Base-by-base conservation (phyloP, 2,329 filamentous ascomycete species). In the Cordyceps pruinosa region DNA sequence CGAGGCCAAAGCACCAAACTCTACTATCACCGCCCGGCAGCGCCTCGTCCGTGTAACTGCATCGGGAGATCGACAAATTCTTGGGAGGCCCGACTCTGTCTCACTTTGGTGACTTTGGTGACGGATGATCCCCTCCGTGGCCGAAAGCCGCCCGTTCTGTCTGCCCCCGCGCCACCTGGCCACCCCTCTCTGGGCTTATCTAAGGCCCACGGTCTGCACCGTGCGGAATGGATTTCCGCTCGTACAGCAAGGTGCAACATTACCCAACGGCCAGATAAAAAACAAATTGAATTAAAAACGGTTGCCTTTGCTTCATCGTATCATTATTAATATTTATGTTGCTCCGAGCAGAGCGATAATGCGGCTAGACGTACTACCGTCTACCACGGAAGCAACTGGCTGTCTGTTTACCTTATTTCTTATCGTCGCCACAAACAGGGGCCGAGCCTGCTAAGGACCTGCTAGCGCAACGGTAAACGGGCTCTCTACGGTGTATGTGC, bases 381-480 rank as follows among this genome's bases (percentile, higher is more conserved):
- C n/a, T n/a, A n/a, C n/a, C n/a, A n/a, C n/a, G n/a, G n/a, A n/a
- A n/a, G n/a, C n/a, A n/a, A n/a, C n/a, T n/a, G n/a, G n/a, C n/a
- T n/a, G 10, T 53, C 45, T 53, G 50, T 53, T 53, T 53, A 53
- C 50, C 37, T 52, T 42, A 44, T 52, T 37, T 35, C 39, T 34
- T 35, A 15, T n/a, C n/a, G n/a, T n/a, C n/a, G n/a, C n/a, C n/a
- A 45, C 50, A 21, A 35, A 45, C 39, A 45, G 26, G 17, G 35
- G 10, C 48, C 48, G 21, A 25, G 19, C 28, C 25, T n/a, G 28
- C n/a, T n/a, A 21, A 9, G 4, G 19, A 25, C 41, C 15, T n/a
- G 34, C 45, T 56, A 56, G 53, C 53, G 45, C 45, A 49, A 56
- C 53, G 53, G 34, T 23, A 32, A 49, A 48, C 37, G 53, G 53